Evolutionary conservation across 768 basidiomycete species (phyloP).

Genomic region (Boletus huronensis): DNA sequence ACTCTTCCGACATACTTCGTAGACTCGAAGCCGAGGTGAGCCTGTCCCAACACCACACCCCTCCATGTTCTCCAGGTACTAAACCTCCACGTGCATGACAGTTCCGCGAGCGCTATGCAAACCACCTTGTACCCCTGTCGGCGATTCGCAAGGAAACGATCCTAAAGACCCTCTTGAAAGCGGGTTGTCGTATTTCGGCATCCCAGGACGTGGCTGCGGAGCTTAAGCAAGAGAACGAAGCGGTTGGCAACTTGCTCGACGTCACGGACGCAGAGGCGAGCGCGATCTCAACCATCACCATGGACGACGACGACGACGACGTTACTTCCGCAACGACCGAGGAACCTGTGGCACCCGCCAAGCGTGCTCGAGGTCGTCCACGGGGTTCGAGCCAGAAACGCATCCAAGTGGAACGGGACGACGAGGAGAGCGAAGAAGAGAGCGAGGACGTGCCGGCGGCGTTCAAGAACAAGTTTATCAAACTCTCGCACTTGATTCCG

Average conservation of each 20-base stretch:
- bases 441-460: slow-evolving; percentile 24
- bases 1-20: slow-evolving; percentile 79
- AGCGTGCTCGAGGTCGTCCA: slow-evolving; percentile 20
- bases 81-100: slow-evolving; percentile 23
- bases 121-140: slow-evolving; percentile 60
- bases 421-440: slow-evolving; percentile 6
- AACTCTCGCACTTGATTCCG: slow-evolving; percentile 71
- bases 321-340: not conserved
- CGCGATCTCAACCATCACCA: slow-evolving; percentile 27
- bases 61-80: not conserved
- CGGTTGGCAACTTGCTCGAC: slow-evolving; percentile 35
- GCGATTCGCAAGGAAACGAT: slow-evolving; percentile 39
- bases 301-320: slow-evolving; percentile 9
- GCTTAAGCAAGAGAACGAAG: slow-evolving; percentile 12
- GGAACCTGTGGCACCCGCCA: not conserved
- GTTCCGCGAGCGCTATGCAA: slow-evolving; percentile 77
- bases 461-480: slow-evolving; percentile 61
- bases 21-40: slow-evolving; percentile 72
- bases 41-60: not conserved
- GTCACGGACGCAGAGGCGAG: slow-evolving; percentile 36
- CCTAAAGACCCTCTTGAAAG: slow-evolving; percentile 39
- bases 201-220: slow-evolving; percentile 39
- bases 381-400: slow-evolving; percentile 18
- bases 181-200: slow-evolving; percentile 45
- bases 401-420: slow-evolving; percentile 7